Percentiles rank a stretch among this genome's conserved stretches.
These are phyloP conservation scores for Cercospora zeina DNA, from an alignment of 2,329 filamentous ascomycete genomes.

Conservation along the genomic window DNA sequence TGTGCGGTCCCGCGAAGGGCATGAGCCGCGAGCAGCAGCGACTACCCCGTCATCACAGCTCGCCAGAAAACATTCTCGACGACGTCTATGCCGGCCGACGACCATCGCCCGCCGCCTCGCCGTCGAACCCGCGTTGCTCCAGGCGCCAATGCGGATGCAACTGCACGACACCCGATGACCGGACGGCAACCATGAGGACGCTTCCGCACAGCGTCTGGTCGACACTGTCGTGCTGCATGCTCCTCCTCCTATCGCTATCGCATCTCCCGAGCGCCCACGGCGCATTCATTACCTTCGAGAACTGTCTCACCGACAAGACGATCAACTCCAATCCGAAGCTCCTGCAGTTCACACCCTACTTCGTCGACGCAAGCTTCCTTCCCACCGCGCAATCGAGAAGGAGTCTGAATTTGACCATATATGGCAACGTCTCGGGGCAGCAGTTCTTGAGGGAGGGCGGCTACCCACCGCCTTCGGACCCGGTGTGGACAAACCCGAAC, in stretches of 20 bases:
- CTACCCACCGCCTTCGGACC: slow-evolving; percentile 60
- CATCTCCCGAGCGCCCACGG: slow-evolving; percentile 54
- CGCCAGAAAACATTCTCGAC: background rate
- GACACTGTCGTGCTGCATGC: slow-evolving; percentile 14
- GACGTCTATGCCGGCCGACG: slow-evolving; percentile 1
- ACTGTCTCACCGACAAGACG: slow-evolving; percentile 67
- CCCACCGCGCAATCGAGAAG: slow-evolving; percentile 59
- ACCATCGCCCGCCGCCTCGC: background rate
- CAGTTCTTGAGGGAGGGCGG: slow-evolving; percentile 48
- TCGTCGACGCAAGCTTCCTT: slow-evolving; percentile 70
- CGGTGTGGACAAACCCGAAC: slow-evolving; percentile 62
- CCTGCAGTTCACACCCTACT: slow-evolving; percentile 78
- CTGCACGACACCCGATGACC: slow-evolving; percentile 12
- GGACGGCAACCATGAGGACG: slow-evolving; percentile 25
- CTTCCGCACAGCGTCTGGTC: slow-evolving; percentile 25
- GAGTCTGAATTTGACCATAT: slow-evolving; percentile 74
- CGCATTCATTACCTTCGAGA: slow-evolving; percentile 74
- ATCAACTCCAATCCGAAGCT: slow-evolving; percentile 59
- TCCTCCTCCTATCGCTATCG: slow-evolving; percentile 38
- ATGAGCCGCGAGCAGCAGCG: slow-evolving; percentile 9
- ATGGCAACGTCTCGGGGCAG: slow-evolving; percentile 86
- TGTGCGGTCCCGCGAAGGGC: background rate
- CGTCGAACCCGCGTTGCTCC: background rate
- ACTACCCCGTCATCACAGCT: background rate
- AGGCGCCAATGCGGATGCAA: slow-evolving; percentile 6